Conservation (phyloP, 192 early-diverging fungal species). For the Podila horticola region DNA sequence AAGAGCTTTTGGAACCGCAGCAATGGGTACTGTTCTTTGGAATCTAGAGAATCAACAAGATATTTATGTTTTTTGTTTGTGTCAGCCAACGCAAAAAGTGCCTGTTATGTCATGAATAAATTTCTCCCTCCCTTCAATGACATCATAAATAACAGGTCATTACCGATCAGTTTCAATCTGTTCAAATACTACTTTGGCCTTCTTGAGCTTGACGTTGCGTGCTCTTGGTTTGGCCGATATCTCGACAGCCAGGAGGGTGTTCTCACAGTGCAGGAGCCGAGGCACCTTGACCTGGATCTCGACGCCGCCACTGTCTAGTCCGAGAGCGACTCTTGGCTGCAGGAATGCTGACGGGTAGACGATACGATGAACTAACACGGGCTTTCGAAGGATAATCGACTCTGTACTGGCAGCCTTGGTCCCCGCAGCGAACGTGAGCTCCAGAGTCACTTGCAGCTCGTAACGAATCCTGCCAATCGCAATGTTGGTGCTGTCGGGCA, state of each 20-base stretch:
- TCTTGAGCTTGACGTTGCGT: conserved; percentile 36
- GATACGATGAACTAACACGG: conserved; percentile 34
- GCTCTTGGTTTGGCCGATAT: conserved; percentile 42
- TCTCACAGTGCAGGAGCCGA: conserved; percentile 37
- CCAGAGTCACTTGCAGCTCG: conserved; percentile 44
- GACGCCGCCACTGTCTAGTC: conserved; percentile 42
- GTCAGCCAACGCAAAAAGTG: not conserved
- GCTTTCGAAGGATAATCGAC: conserved; percentile 20
- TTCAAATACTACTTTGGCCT: conserved; percentile 47
- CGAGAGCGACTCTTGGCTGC: conserved; percentile 28
- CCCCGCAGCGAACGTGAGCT: conserved; percentile 21
- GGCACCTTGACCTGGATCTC: conserved; percentile 50
- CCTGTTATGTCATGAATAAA: too few species aligned
- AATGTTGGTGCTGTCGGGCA: conserved; percentile 30
- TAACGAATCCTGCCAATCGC: conserved; percentile 43
- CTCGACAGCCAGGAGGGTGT: conserved; percentile 39
- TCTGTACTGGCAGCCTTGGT: conserved; percentile 22
- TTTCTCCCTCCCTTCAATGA: too few species aligned
- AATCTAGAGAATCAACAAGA: conserved; percentile 5
- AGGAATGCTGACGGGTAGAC: conserved; percentile 40
- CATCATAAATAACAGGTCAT: not conserved
- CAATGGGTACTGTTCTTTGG: conserved; percentile 17
- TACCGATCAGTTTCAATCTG: conserved; percentile 51
- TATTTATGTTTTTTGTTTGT: not conserved
- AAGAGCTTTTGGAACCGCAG: conserved; percentile 22